Conservation (phyloP, 1,284 basidiomycete genomes). For the Microbotryum silenes-acaulis region DNA sequence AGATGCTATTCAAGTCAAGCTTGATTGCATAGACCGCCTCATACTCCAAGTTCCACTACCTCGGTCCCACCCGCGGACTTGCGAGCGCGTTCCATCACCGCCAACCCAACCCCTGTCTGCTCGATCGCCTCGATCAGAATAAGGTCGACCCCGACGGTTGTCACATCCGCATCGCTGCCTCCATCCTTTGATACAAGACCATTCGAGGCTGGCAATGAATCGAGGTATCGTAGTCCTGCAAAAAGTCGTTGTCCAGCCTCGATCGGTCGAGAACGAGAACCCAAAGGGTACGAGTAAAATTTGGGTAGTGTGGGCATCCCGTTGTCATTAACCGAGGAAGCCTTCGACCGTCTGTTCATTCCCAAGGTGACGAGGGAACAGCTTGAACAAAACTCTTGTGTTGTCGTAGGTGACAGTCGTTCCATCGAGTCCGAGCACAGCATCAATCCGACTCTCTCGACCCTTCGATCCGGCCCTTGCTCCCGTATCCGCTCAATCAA, state of each 20-base stretch:
- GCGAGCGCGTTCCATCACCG: constrained; percentile 94
- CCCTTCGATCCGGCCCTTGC: background rate
- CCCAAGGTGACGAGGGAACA: background rate
- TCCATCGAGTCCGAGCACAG: constrained; percentile 14
- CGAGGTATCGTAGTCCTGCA: constrained; percentile 61
- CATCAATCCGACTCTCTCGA: constrained; percentile 33
- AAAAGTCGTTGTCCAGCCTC: constrained; percentile 75
- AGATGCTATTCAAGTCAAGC: too few relatives aligned
- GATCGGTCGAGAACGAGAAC: constrained; percentile 54
- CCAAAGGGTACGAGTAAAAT: constrained; percentile 49
- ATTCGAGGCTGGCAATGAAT: background rate
- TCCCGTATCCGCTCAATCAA: background rate
- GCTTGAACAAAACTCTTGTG: constrained; percentile 4
- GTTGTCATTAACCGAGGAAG: too few relatives aligned
- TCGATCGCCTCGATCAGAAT: constrained; percentile 82
- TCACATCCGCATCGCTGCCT: background rate
- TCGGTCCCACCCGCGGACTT: constrained; percentile 69
- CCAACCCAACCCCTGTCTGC: constrained; percentile 77
- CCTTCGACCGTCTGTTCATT: too few relatives aligned
- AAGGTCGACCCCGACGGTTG: constrained; percentile 58
- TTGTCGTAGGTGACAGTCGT: background rate
- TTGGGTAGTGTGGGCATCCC: background rate
- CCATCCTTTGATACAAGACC: background rate
- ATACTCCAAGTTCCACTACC: background rate
- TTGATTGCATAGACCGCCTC: too few relatives aligned